phyloP scores from a whole-genome alignment of 495 filamentous ascomycete species.

The Penicillium canariense region DNA sequence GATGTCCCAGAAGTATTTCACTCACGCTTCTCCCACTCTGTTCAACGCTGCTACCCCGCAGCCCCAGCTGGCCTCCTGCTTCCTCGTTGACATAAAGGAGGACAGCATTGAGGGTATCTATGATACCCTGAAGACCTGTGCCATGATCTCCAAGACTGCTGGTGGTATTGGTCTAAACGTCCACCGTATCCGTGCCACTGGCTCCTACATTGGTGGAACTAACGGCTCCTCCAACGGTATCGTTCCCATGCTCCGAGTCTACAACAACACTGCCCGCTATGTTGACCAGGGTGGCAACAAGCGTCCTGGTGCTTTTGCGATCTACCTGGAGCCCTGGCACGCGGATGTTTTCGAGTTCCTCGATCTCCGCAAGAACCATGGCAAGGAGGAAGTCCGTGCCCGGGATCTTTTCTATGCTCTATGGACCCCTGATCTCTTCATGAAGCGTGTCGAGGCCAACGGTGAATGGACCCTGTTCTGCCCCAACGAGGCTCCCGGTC shows the following conservation, averaged over 20 bases:
- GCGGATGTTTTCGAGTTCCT: constrained; percentile 96
- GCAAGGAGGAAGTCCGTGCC: constrained; percentile 95
- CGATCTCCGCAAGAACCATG: constrained; percentile 97
- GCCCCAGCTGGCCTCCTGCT: constrained; percentile 93
- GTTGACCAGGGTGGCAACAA: constrained; percentile 99
- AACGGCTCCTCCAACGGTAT: constrained; percentile 98
- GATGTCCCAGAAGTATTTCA: constrained; percentile 98
- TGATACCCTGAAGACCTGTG: constrained; percentile 97
- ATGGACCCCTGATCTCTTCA: constrained; percentile 98
- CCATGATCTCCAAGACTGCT: constrained; percentile 99
- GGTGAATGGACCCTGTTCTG: constrained; percentile 96
- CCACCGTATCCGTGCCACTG: constrained; percentile 93
- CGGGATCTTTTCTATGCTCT: constrained; percentile 97
- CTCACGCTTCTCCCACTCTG: constrained; percentile 93
- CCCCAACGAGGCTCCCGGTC: constrained; percentile 88
- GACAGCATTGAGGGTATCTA: constrained; percentile 99
- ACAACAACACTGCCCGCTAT: constrained; percentile 98
- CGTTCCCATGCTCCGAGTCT: constrained; percentile 95
- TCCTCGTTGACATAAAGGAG: constrained; percentile 97
- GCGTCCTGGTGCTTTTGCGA: constrained; percentile 95
- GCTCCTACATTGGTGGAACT: constrained; percentile 95
- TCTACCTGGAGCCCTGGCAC: constrained; percentile 99
- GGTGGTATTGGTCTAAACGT: constrained; percentile 96
- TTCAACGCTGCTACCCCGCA: constrained; percentile 97
- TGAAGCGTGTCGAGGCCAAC: constrained; percentile 97